Evolutionary conservation across 2,329 filamentous ascomycete genomes (phyloP).

Genomic region (Emergomyces pasteurianus): DNA sequence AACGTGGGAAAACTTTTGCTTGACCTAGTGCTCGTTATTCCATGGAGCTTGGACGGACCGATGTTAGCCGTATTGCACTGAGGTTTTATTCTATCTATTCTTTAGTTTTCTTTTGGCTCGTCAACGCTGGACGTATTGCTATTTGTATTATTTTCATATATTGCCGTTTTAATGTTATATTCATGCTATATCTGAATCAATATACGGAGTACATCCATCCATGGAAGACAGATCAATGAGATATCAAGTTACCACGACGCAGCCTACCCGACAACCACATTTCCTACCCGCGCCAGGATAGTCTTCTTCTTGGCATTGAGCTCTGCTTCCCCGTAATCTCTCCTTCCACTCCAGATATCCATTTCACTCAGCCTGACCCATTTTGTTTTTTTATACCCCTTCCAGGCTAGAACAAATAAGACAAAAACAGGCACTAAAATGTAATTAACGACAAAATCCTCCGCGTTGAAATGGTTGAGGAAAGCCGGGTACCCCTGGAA

Average conservation of each 20-base stretch:
- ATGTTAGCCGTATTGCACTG: background rate
- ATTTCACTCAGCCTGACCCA: constrained; percentile 26
- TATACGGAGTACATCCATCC: background rate
- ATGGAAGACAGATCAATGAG: background rate
- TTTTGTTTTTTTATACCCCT: constrained; percentile 30
- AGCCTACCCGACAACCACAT: constrained; percentile 17
- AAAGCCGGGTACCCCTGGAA: constrained; percentile 44
- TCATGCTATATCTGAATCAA: background rate
- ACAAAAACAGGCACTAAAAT: constrained; percentile 42
- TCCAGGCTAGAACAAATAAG: constrained; percentile 37
- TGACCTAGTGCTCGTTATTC: background rate
- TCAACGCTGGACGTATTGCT: constrained; percentile 1
- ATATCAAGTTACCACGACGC: background rate
- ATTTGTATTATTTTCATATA: background rate
- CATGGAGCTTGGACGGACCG: background rate
- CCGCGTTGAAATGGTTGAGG: constrained; percentile 38
- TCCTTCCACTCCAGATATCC: constrained; percentile 28
- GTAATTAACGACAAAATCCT: constrained; percentile 44
- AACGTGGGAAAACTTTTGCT: constrained; percentile 17
- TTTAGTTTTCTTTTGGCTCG: background rate
- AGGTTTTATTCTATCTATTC: background rate
- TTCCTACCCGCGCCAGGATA: constrained; percentile 13
- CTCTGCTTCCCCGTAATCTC: constrained; percentile 14
- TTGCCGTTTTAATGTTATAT: background rate
- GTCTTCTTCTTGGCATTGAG: background rate